A percentile compares a stretch with the other conserved stretches of the same genome.
phyloP scores from a whole-genome alignment of 352 stramenopile species.

The Pythium aristosporum region DNA sequence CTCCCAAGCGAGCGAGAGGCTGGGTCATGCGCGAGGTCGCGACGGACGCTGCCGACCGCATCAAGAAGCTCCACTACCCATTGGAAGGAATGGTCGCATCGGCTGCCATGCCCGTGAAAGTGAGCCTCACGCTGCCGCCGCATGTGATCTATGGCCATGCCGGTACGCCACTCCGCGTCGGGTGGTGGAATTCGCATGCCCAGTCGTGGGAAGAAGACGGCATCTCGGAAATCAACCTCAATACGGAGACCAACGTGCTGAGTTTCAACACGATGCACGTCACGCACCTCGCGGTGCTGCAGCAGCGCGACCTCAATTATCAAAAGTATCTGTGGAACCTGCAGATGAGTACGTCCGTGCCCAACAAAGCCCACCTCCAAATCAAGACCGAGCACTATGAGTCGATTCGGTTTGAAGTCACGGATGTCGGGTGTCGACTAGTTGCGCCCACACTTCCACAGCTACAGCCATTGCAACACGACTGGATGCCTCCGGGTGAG shows the following conservation, averaged over 20 bases:
- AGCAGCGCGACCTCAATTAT: conserved; percentile 68
- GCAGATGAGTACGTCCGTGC: conserved; percentile 48
- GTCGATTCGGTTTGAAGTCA: conserved; percentile 68
- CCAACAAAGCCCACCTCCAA: conserved; percentile 39
- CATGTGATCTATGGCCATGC: conserved; percentile 45
- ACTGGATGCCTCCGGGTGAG: conserved; percentile 50
- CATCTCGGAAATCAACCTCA: conserved; percentile 60
- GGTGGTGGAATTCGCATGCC: conserved; percentile 58
- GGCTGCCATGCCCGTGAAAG: conserved; percentile 65
- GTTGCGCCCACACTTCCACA: conserved; percentile 48
- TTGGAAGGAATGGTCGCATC: conserved; percentile 74
- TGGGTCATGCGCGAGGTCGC: conserved; percentile 80
- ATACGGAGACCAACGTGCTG: conserved; percentile 55
- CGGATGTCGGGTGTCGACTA: conserved; percentile 53
- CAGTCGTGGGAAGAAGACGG: conserved; percentile 74
- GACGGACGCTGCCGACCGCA: conserved; percentile 37
- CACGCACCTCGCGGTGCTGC: conserved; percentile 66
- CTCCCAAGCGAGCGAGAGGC: conserved; percentile 62
- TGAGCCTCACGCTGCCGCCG: conserved; percentile 43
- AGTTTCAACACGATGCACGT: conserved; percentile 78
- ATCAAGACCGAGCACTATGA: conserved; percentile 59
- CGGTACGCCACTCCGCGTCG: conserved; percentile 41
- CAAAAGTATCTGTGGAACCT: conserved; percentile 64
- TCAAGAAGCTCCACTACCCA: conserved; percentile 69
- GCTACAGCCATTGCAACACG: conserved; percentile 37